Conservation (phyloP, 2,329 filamentous ascomycete species). For the Talaromyces sp. region DNA sequence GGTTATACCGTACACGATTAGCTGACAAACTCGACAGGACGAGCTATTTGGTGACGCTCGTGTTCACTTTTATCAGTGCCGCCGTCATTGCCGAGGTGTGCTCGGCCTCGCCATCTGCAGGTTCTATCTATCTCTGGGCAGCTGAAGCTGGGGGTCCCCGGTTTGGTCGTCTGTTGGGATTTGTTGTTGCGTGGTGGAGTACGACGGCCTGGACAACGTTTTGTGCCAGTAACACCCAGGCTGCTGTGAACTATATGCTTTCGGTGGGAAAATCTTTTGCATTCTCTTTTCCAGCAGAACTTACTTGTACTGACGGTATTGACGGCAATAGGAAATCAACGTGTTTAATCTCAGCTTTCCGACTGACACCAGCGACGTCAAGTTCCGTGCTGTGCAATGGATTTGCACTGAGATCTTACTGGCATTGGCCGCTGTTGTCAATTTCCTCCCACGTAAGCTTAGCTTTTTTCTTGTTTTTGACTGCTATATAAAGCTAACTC, state of each 20-base stretch:
- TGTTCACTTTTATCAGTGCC: conserved; percentile 58
- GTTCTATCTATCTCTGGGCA: conserved; percentile 59
- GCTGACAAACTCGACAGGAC: conserved; percentile 39
- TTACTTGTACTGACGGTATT: background rate
- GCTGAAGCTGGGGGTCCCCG: conserved; percentile 53
- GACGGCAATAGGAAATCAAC: conserved; percentile 44
- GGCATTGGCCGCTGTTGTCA: conserved; percentile 45
- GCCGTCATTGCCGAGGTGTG: conserved; percentile 58
- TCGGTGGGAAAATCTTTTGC: conserved; percentile 32
- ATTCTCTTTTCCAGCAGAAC: no score
- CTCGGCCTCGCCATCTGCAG: conserved; percentile 54
- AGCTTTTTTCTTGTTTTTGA: background rate
- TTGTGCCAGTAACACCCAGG: conserved; percentile 51
- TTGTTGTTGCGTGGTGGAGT: conserved; percentile 61
- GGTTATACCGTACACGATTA: background rate
- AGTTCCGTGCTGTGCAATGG: conserved; percentile 58
- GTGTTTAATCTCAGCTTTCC: conserved; percentile 54
- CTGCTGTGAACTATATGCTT: conserved; percentile 49
- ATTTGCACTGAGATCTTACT: conserved; percentile 51
- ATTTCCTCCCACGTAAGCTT: conserved; percentile 46
- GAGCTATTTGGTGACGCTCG: conserved; percentile 54
- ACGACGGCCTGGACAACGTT: conserved; percentile 59
- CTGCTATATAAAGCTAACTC: conserved; percentile 10
- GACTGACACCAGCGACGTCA: conserved; percentile 47
- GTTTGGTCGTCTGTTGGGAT: conserved; percentile 53